Percentiles rank a stretch among this genome's conserved stretches.
Conservation (phyloP, 345 rosid species). For the Hibiscus mutabilis region DNA sequence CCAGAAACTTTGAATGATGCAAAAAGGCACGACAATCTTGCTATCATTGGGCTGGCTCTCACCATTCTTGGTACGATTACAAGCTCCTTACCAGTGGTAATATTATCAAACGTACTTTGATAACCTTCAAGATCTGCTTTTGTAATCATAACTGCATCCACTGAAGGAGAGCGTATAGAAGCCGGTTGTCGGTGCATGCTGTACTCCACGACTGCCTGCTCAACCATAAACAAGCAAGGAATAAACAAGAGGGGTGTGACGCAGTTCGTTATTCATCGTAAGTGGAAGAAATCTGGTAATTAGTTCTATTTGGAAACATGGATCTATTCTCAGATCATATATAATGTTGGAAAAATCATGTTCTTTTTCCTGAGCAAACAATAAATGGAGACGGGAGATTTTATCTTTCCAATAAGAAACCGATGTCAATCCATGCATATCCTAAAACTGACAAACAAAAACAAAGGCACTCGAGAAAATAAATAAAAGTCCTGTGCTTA, state of each 20-base stretch:
- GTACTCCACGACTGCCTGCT: conserved; percentile 54
- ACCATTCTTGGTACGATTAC: conserved; percentile 28
- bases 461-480: background rate
- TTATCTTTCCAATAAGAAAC: background rate
- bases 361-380: background rate
- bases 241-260: background rate
- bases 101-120: conserved; percentile 26
- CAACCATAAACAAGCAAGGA: conserved; percentile 7
- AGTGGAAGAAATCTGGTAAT: background rate
- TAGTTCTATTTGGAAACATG: background rate
- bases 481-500: background rate
- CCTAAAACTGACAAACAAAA: background rate
- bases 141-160: conserved; percentile 48
- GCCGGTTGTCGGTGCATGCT: conserved; percentile 21
- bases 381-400: background rate
- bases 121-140: conserved; percentile 62
- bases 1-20: conserved; percentile 57
- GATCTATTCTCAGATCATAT: background rate
- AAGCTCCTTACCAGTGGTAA: conserved; percentile 31
- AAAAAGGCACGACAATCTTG: conserved; percentile 54
- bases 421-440: background rate
- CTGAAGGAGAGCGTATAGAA: conserved; percentile 25
- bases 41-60: conserved; percentile 42
- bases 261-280: background rate
- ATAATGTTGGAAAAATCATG: background rate